These are phyloP conservation scores for Micromonas commoda DNA, from an alignment of 139 green algal species.

Conservation along the genomic window DNA sequence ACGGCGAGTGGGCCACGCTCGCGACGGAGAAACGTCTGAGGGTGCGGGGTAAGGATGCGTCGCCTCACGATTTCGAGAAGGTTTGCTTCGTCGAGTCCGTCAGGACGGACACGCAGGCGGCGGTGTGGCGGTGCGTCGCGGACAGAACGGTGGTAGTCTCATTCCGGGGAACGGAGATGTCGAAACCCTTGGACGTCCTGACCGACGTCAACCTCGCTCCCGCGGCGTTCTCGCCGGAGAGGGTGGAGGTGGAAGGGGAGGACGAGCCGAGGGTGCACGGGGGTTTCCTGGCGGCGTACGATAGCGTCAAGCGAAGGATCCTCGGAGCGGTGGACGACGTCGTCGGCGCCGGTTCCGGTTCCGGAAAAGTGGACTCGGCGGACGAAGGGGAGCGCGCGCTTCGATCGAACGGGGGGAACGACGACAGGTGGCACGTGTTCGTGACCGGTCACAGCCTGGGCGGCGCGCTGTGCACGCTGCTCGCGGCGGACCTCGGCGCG, in stretches of 20 bases:
- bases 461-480: conserved; percentile 40
- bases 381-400: neutral
- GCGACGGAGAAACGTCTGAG: neutral
- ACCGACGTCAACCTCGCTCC: conserved; percentile 9
- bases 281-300: conserved; percentile 7
- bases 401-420: conserved; percentile 2
- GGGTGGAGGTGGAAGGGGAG: neutral
- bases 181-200: neutral
- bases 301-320: neutral
- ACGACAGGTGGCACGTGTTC: conserved; percentile 35
- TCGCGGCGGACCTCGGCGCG: conserved; percentile 14
- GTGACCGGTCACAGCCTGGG: conserved; percentile 43
- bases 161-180: conserved; percentile 19
- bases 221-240: neutral
- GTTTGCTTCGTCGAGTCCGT: neutral
- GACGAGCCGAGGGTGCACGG: conserved; percentile 8
- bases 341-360: neutral
- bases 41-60: neutral
- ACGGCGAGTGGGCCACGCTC: neutral
- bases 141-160: neutral
- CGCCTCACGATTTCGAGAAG: neutral
- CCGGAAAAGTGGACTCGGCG: neutral
- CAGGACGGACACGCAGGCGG: conserved; percentile 11
- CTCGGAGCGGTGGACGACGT: neutral
- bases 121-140: neutral